These are phyloP conservation scores for Terana coerulea DNA, from an alignment of 768 basidiomycete species.

Conservation along the genomic window DNA sequence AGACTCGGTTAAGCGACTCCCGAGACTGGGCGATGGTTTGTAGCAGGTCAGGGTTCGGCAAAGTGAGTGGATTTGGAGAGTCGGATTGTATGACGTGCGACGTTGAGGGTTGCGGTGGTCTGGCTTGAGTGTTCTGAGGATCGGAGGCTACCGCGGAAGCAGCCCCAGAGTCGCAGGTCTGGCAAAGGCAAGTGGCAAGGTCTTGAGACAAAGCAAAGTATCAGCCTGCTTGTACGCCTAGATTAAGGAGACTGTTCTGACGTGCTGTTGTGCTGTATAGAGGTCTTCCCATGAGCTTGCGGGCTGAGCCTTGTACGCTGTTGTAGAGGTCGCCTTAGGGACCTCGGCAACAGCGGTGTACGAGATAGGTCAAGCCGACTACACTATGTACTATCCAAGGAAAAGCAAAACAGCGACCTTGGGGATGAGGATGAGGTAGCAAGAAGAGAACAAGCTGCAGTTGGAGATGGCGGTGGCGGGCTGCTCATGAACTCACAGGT, in stretches of 20 bases:
- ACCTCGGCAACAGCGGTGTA: neutral
- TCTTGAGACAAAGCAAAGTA: constrained; percentile 4
- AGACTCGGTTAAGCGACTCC: constrained; percentile 13
- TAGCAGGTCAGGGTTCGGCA: neutral
- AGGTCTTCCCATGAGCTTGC: constrained; percentile 18
- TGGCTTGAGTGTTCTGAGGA: too few relatives aligned
- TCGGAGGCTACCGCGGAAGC: neutral
- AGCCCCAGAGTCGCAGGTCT: neutral
- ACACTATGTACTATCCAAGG: too few relatives aligned
- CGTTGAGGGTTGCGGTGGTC: neutral
- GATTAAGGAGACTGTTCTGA: constrained; percentile 6
- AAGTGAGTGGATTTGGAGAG: neutral
- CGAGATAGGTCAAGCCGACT: too few relatives aligned
- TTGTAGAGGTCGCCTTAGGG: constrained; percentile 1
- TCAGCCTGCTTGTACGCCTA: neutral
- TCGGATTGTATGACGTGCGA: too few relatives aligned
- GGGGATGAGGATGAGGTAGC: neutral
- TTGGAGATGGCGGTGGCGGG: neutral
- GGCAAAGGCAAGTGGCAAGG: constrained; percentile 3
- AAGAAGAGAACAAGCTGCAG: neutral
- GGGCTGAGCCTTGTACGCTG: neutral
- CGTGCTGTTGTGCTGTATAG: constrained; percentile 12
- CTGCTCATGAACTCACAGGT: too few relatives aligned
- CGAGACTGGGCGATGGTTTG: constrained; percentile 10
- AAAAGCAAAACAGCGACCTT: neutral